phyloP scores from a whole-genome alignment of 2,329 filamentous ascomycete genomes.

The Plenodomus tracheiphilus region DNA sequence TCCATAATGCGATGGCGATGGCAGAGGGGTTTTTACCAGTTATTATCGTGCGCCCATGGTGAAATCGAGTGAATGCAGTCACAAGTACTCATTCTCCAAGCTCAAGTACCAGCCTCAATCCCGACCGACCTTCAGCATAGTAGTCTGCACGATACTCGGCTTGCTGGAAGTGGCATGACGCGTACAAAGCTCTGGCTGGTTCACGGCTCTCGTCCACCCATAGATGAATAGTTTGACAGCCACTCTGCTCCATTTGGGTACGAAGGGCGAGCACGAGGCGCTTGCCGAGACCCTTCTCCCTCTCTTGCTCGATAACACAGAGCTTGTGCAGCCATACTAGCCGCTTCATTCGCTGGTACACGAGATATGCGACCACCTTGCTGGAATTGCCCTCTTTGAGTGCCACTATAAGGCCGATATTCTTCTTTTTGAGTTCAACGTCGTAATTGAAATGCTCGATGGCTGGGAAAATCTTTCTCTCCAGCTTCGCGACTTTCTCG shows the following conservation, averaged over 20 bases:
- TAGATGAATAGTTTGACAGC: constrained; percentile 53
- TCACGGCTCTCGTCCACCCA: constrained; percentile 56
- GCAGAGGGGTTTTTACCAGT: neutral
- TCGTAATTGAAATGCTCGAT: constrained; percentile 56
- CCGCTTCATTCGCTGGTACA: constrained; percentile 29
- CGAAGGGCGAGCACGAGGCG: constrained; percentile 51
- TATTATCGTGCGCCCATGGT: neutral
- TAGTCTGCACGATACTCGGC: constrained; percentile 53
- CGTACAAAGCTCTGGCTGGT: constrained; percentile 52
- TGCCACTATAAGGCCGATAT: constrained; percentile 49
- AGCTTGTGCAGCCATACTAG: constrained; percentile 56
- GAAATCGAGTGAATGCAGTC: neutral
- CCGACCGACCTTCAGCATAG: constrained; percentile 54
- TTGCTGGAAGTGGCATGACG: constrained; percentile 51
- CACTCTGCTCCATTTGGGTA: constrained; percentile 49
- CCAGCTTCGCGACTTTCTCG: constrained; percentile 39
- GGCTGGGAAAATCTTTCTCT: constrained; percentile 56
- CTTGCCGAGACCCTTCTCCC: constrained; percentile 52
- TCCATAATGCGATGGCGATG: neutral
- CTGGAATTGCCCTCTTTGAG: constrained; percentile 17
- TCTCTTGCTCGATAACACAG: constrained; percentile 52
- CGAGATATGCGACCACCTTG: constrained; percentile 49
- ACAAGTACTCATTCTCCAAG: constrained; percentile 16
- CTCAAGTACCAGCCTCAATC: constrained; percentile 30
- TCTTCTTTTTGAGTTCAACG: constrained; percentile 54